Conservation (phyloP, 495 filamentous ascomycete species). For the Aspergillus homomorphus region DNA sequence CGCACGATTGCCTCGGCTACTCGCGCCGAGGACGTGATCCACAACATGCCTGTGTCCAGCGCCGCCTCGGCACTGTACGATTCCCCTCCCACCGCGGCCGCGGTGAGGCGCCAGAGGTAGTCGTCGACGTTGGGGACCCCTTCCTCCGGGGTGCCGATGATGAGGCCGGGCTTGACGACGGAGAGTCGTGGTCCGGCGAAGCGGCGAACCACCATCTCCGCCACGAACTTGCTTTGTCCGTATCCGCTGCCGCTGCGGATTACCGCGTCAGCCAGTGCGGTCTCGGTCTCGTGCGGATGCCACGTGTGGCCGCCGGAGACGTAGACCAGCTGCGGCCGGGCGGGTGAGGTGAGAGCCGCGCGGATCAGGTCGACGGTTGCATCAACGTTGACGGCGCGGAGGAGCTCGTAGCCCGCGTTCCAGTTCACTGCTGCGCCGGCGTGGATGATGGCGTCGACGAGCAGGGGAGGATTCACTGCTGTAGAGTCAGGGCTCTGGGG, state of each 20-base stretch:
- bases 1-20: slow-evolving; percentile 20
- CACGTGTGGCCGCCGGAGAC: slow-evolving; percentile 26
- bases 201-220: slow-evolving; percentile 26
- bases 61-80: too few species aligned
- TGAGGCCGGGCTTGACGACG: slow-evolving; percentile 34
- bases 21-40: slow-evolving; percentile 23
- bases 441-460: slow-evolving; percentile 69
- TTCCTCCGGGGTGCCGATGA: slow-evolving; percentile 25
- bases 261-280: slow-evolving; percentile 14
- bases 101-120: slow-evolving; percentile 34
- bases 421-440: slow-evolving; percentile 62
- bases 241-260: slow-evolving; percentile 26
- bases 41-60: slow-evolving; percentile 13
- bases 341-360: slow-evolving; percentile 6
- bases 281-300: slow-evolving; percentile 6
- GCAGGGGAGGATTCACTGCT: too few species aligned
- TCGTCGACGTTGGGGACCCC: slow-evolving; percentile 31
- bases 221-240: slow-evolving; percentile 30
- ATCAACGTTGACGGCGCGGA: slow-evolving; percentile 37
- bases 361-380: slow-evolving; percentile 38
- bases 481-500: too few species aligned
- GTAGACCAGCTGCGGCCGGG: slow-evolving; percentile 18
- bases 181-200: slow-evolving; percentile 15
- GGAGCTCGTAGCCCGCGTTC: slow-evolving; percentile 32
- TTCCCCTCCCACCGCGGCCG: slow-evolving; percentile 20